phyloP scores from a whole-genome alignment of 2,329 filamentous ascomycete genomes.

The Spiromastix sp. region DNA sequence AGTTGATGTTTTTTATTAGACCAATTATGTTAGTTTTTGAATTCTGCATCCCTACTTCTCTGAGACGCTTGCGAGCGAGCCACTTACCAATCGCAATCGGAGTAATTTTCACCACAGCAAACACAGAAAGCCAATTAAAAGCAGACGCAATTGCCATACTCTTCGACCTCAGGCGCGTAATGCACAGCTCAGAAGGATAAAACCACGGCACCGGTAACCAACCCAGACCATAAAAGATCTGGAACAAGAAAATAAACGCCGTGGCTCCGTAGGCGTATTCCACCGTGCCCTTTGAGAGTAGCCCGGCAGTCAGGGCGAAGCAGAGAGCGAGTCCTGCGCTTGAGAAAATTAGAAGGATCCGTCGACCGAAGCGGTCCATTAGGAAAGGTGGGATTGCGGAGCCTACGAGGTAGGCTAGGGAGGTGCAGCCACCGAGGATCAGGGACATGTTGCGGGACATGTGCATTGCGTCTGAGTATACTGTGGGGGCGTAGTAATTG shows the following conservation, averaged over 20 bases:
- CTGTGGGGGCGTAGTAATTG: too few relatives aligned
- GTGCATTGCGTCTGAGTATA: constrained; percentile 29
- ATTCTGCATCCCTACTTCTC: too few relatives aligned
- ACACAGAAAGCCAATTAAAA: too few relatives aligned
- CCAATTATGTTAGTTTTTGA: too few relatives aligned
- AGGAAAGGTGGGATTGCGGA: constrained; percentile 22
- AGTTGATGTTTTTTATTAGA: too few relatives aligned
- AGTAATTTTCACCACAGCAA: too few relatives aligned
- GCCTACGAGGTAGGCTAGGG: constrained; percentile 27
- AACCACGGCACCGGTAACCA: too few relatives aligned
- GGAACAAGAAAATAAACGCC: constrained; percentile 12
- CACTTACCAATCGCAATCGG: too few relatives aligned
- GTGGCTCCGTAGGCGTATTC: constrained; percentile 11
- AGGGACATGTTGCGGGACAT: constrained; percentile 24
- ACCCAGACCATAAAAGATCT: constrained; percentile 11
- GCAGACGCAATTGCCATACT: too few relatives aligned
- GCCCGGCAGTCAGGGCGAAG: constrained; percentile 23
- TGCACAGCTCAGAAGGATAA: too few relatives aligned
- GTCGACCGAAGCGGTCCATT: constrained; percentile 13
- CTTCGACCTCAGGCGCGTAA: too few relatives aligned
- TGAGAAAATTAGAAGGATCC: constrained; percentile 11
- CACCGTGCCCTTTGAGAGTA: constrained; percentile 19
- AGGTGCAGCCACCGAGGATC: constrained; percentile 25
- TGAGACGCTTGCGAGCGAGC: too few relatives aligned
- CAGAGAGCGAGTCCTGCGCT: constrained; percentile 16